phyloP scores from a whole-genome alignment of 805 yeast genomes.

The Saccharomycopsis sp. region DNA sequence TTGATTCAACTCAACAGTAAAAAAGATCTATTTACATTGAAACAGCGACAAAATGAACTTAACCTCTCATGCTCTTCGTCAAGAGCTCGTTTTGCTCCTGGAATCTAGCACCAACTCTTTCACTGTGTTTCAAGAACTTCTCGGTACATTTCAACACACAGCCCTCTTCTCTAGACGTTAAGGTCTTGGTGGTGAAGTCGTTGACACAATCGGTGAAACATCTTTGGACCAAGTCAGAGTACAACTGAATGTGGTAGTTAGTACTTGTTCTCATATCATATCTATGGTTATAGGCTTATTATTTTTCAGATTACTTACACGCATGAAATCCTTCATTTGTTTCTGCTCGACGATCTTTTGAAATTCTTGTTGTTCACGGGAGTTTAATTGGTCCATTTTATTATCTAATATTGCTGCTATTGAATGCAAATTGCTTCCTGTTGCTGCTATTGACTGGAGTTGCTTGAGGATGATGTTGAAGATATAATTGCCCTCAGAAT shows the following conservation, averaged over 20 bases:
- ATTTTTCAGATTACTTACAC: no score
- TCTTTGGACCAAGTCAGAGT: constrained; percentile 92
- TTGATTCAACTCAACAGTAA: background rate
- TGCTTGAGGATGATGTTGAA: no score
- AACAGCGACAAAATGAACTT: background rate
- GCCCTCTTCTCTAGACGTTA: constrained; percentile 75
- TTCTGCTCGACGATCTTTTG: constrained; percentile 93
- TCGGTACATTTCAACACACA: constrained; percentile 93
- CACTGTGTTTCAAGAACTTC: constrained; percentile 95
- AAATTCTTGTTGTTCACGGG: constrained; percentile 93
- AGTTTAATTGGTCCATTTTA: constrained; percentile 86
- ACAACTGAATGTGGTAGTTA: constrained; percentile 35
- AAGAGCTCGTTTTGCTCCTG: constrained; percentile 89
- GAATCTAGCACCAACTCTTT: constrained; percentile 97
- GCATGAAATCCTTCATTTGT: constrained; percentile 99
- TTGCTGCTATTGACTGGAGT: background rate
- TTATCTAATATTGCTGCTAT: background rate
- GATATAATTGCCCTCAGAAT: background rate
- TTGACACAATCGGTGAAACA: constrained; percentile 97
- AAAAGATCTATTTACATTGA: background rate
- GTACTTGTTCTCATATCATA: background rate
- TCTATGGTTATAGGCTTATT: no score
- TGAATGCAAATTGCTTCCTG: background rate
- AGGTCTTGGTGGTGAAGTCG: constrained; percentile 89
- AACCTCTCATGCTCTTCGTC: constrained; percentile 57